Conservation (phyloP, 768 basidiomycete genomes). For the Tremella yokohamensis region DNA sequence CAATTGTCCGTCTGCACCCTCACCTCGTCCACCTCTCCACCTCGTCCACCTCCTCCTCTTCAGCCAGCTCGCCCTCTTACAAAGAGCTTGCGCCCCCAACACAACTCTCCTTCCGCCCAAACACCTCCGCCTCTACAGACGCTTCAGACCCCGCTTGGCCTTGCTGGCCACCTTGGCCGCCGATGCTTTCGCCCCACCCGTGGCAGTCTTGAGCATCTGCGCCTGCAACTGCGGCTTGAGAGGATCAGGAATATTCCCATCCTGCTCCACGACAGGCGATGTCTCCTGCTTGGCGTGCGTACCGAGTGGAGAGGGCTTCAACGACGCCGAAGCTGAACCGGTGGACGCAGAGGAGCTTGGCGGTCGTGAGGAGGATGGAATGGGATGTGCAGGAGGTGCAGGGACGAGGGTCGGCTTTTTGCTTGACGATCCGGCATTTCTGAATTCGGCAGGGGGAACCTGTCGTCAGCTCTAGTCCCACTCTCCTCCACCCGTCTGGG, state of each 20-base stretch:
- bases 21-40: neutral
- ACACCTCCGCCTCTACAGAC: conserved; percentile 21
- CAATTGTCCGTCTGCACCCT: neutral
- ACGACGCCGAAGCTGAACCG: conserved; percentile 4
- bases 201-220: conserved; percentile 16
- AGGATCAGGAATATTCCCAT: neutral
- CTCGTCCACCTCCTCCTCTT: neutral
- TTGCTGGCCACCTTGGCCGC: conserved; percentile 22
- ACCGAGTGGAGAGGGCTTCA: conserved; percentile 30
- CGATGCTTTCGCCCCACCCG: conserved; percentile 12
- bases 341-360: conserved; percentile 10
- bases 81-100: neutral
- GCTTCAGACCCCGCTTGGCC: conserved; percentile 40
- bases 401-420: conserved; percentile 7
- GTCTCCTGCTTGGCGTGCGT: conserved; percentile 28
- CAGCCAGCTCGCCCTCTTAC: too few species aligned
- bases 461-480: conserved; percentile 1
- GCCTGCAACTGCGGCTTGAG: conserved; percentile 2
- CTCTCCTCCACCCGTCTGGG: too few species aligned
- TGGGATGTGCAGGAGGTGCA: conserved; percentile 13
- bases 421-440: conserved; percentile 1
- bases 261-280: conserved; percentile 21
- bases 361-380: conserved; percentile 11
- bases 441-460: conserved; percentile 18
- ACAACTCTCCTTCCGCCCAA: neutral